phyloP scores from a whole-genome alignment of 768 basidiomycete genomes.

The Tulasnella sp. region DNA sequence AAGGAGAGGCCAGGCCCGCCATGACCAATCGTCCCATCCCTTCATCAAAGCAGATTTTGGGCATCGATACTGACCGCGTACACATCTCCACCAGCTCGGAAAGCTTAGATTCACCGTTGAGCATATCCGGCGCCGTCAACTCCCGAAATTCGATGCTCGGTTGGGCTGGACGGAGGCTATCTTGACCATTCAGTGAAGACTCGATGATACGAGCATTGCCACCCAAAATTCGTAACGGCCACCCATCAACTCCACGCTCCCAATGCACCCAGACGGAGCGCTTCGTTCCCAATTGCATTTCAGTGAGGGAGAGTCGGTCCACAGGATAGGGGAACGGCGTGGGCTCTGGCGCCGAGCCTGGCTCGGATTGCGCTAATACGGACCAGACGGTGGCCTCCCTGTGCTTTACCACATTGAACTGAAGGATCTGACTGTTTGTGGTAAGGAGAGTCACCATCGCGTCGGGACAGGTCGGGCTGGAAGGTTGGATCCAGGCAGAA shows the following conservation, averaged over 20 bases:
- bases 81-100: slow-evolving; percentile 3
- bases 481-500: background rate
- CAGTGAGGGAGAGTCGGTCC: slow-evolving; percentile 12
- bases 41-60: slow-evolving; percentile 7
- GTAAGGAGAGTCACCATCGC: slow-evolving; percentile 2
- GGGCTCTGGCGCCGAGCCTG: background rate
- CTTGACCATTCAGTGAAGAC: background rate
- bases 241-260: slow-evolving; percentile 8
- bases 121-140: background rate
- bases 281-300: slow-evolving; percentile 7
- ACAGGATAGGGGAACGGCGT: slow-evolving; percentile 9
- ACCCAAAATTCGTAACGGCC: slow-evolving; percentile 4
- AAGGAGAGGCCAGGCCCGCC: slow-evolving; percentile 2
- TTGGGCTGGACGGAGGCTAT: background rate
- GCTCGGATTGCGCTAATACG: background rate
- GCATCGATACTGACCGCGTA: slow-evolving; percentile 10
- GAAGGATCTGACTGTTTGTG: background rate
- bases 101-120: background rate
- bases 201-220: background rate
- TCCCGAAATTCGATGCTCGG: background rate
- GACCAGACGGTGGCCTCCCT: no score
- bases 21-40: slow-evolving; percentile 6
- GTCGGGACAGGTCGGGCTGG: background rate
- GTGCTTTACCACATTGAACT: no score
- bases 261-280: slow-evolving; percentile 15